Evolutionary conservation across 1,284 basidiomycete genomes (phyloP), one percentile per base, ranked within the genome.

Genomic region (Ganoderma meredithae): DNA sequence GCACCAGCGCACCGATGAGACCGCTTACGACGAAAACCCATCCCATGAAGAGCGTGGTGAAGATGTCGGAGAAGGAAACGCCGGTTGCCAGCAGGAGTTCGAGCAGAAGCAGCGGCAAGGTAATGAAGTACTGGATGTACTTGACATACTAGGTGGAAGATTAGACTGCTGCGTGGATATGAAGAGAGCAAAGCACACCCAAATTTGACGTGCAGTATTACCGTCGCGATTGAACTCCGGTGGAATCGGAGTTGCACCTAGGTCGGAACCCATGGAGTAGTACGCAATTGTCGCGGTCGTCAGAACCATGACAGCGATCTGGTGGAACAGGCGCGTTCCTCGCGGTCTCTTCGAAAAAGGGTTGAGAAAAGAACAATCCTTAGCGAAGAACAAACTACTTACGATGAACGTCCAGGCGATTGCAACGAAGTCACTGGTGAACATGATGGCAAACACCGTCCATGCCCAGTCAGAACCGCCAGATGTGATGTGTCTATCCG

Each of bases 221-320:
- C 96, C 91, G 64, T 97, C 43, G 13, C 65, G 19, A 85, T 85
- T 90, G 86, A 98, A 99, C 76, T 96, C 95, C 76, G 98, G 96
- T 58, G 92, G 86, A 73, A 98, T 97, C 19, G 62, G 66, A 17
- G 62, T 64, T 1, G 62, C 56, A 19, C 66, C 66, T 25, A 67
- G 66, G 56, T 64, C 66, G 9, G 86, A 86, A 0, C 89, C 90
- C 85, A 90, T 86, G 31, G 83, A 80, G 76, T 88, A 90, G 80
- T 84, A 85, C 0, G 82, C 78, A 60, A 87, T 79, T 1, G 80
- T 71, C 0, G 83, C 78, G 1, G 84, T 84, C 2, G 83, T 79
- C 33, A 88, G 77, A 31, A 87, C 81, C 70, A 86, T 78, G 56
- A 83, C 69, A 17, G 82, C 81, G 17, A 87, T 75, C 67, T 86